Evolutionary conservation across 1,284 basidiomycete genomes (phyloP), one percentile per base, ranked within the genome.

Genomic region (Vanrija humicola): DNA sequence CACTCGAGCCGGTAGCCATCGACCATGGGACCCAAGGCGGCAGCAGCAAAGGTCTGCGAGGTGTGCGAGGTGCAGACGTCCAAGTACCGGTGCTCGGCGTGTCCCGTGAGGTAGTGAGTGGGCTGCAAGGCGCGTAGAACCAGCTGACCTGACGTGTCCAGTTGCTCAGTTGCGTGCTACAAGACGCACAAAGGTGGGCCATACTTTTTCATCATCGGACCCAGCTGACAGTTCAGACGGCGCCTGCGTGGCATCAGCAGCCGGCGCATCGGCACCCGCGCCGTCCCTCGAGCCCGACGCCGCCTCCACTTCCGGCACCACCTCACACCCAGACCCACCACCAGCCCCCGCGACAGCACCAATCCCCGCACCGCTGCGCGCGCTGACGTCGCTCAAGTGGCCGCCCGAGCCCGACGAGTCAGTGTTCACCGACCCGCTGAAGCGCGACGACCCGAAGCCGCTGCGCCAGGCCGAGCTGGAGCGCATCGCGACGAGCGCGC

Each of bases 101-200:
- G 75, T 62, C 66, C 67, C 2, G 58, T 66, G 21, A 52, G 73
- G 57, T 77, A 77, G 75, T 77, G 50, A 52, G 71, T 58, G 16
- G 6, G 3, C 15, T 9, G 12, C 3, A 23, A 23, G 21, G 21
- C 21, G 21, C 28, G 28, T 28, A 44, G 3, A 34, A 6, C 8
- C 1, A 16, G 43, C 52, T 59, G 49, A 56, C 25, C 52, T 53
- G 52, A 40, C 50, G 26, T 7, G 29, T 46, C 19, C 51, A 77
- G 75, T 59, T 77, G 75, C 57, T 77, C 75, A 1, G 74, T 77
- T 4, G 44, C 64, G 9, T 77, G 75, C 59, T 76, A 69, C 59
- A 76, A 76, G 54, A 49, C 54, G 34, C 75, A 77, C 54, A 76
- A 75, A 50, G 54, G 75, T 77, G 14, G n/a, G 64, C 44, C 16